Evolutionary conservation across 441 rosid species (phyloP).

Genomic region (Rhodomyrtus psidioides): DNA sequence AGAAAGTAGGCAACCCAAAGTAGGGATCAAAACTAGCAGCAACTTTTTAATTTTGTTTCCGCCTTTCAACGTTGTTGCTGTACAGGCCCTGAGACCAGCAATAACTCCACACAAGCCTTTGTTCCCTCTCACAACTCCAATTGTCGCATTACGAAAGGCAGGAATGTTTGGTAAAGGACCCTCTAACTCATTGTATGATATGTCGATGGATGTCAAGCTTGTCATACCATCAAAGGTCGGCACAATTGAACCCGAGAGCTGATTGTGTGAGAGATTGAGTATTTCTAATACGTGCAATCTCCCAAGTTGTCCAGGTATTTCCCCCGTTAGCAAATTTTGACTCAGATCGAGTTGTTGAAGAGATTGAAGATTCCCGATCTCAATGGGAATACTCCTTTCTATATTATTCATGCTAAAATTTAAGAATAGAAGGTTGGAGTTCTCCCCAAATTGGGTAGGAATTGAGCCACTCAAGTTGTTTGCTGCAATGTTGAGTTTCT

Average conservation of each 20-base stretch:
- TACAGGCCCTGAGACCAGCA: background rate
- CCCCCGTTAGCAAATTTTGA: constrained; percentile 2
- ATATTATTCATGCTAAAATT: constrained; percentile 23
- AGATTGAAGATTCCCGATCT: background rate
- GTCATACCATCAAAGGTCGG: background rate
- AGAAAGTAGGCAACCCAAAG: constrained; percentile 1
- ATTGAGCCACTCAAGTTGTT: constrained; percentile 14
- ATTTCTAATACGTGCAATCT: background rate
- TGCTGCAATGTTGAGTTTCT: constrained; percentile 3
- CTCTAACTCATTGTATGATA: constrained; percentile 18
- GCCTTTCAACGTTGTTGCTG: background rate
- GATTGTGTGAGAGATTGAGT: constrained; percentile 27
- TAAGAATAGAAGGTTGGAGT: background rate
- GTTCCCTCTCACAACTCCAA: constrained; percentile 15
- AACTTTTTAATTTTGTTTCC: background rate
- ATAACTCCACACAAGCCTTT: constrained; percentile 17
- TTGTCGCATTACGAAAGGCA: constrained; percentile 15
- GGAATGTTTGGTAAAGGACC: constrained; percentile 25
- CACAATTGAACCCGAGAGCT: constrained; percentile 11
- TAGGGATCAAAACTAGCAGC: constrained; percentile 5
- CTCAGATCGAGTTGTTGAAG: constrained; percentile 9
- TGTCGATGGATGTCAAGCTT: constrained; percentile 1
- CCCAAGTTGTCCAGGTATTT: constrained; percentile 1
- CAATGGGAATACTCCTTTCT: constrained; percentile 1
- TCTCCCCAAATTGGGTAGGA: background rate